Conservation (phyloP, 2,329 filamentous ascomycete genomes). For the Pseudogymnoascus sp. region DNA sequence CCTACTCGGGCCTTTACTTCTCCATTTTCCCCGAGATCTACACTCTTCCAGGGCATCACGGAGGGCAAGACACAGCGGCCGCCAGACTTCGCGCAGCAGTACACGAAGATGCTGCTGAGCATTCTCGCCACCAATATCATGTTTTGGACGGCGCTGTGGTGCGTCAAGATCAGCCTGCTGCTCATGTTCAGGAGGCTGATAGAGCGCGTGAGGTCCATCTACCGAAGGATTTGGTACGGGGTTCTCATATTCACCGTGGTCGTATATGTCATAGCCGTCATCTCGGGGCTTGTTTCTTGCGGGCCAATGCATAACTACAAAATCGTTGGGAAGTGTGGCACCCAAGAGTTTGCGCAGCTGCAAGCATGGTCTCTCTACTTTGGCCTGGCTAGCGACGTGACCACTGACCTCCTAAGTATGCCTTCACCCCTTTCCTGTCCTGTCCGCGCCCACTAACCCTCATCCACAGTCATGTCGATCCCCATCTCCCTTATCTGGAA, state of each 20-base stretch:
- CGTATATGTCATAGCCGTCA: neutral
- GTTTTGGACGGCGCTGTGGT: neutral
- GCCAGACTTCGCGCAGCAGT: neutral
- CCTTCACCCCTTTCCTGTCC: neutral
- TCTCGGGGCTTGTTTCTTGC: neutral
- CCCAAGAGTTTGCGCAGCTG: neutral
- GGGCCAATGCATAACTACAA: neutral
- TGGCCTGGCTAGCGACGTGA: neutral
- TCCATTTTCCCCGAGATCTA: neutral
- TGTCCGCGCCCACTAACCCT: neutral
- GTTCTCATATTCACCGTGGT: neutral
- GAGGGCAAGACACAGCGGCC: neutral
- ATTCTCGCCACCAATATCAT: neutral
- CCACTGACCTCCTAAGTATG: neutral
- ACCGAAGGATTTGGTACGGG: neutral
- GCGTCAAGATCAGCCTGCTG: neutral
- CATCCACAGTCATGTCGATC: constrained; percentile 3
- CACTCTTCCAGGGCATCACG: neutral
- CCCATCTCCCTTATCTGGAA: neutral
- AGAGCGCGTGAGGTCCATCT: neutral
- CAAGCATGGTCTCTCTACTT: neutral
- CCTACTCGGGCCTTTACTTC: neutral
- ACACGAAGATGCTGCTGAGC: neutral
- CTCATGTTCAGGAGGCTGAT: neutral
- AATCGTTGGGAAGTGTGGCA: neutral